Percentiles rank a stretch among this genome's conserved stretches.
Evolutionary conservation across 441 rosid genomes (phyloP).

Genomic region (Erodium moschatum): DNA sequence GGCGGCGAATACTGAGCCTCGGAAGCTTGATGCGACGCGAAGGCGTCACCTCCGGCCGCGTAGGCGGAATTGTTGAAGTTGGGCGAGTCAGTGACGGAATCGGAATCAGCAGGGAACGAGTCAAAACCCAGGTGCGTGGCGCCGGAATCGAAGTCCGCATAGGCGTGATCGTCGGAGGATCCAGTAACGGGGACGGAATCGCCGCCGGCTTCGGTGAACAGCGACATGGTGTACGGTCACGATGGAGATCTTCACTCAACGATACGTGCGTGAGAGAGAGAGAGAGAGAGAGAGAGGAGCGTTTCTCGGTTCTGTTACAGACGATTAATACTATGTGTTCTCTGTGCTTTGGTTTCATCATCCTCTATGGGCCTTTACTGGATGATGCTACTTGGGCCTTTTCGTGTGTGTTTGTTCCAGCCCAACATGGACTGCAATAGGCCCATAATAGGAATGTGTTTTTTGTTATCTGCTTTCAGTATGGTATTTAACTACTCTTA

Average conservation of each 20-base stretch:
- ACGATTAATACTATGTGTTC: too few species aligned
- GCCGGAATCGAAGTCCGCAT: constrained; percentile 13
- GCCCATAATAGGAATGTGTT: too few species aligned
- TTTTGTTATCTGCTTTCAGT: too few species aligned
- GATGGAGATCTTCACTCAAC: not conserved
- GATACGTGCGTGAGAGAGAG: not conserved
- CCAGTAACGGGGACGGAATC: constrained; percentile 34
- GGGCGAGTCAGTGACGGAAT: constrained; percentile 20
- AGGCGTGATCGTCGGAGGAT: constrained; percentile 24
- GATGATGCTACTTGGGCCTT: too few species aligned
- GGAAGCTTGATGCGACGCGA: constrained; percentile 23
- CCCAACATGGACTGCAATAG: too few species aligned
- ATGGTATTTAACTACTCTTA: too few species aligned
- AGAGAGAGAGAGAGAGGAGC: not conserved
- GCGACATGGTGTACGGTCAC: constrained; percentile 29
- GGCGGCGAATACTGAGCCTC: constrained; percentile 17
- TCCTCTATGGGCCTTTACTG: too few species aligned
- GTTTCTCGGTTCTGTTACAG: too few species aligned
- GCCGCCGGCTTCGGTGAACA: constrained; percentile 28
- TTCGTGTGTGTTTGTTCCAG: too few species aligned
- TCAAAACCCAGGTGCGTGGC: too few species aligned
- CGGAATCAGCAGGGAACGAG: constrained; percentile 18
- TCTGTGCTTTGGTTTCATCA: too few species aligned
- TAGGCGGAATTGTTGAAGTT: constrained; percentile 14
- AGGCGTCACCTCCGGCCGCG: constrained; percentile 26